phyloP scores from a whole-genome alignment of 495 filamentous ascomycete species.

The Glarea lozoyensis region DNA sequence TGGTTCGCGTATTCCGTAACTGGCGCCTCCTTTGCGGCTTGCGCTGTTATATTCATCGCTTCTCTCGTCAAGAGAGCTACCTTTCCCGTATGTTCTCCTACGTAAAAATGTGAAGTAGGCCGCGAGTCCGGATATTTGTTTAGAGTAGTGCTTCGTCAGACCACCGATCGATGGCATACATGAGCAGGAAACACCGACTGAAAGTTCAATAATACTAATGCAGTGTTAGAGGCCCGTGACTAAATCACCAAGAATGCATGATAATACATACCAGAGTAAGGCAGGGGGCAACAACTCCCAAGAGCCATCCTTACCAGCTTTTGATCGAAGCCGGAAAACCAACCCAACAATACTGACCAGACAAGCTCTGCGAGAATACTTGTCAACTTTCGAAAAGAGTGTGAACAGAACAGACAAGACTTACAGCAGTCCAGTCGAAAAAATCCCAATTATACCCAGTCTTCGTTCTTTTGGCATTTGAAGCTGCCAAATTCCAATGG shows the following conservation, averaged over 20 bases:
- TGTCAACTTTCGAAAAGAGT: not conserved
- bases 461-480: not conserved
- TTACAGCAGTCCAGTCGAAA: not conserved
- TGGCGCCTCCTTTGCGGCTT: not conserved
- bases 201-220: constrained; percentile 1
- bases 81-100: not conserved
- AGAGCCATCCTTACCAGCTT: not conserved
- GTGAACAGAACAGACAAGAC: not conserved
- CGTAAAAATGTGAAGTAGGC: not conserved
- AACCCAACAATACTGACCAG: not conserved
- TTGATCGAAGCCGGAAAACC: not conserved
- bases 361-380: not conserved
- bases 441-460: not conserved
- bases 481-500: not conserved
- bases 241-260: not conserved
- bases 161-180: not conserved
- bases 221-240: not conserved
- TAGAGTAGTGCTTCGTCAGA: not conserved
- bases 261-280: not conserved
- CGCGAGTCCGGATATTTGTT: not conserved
- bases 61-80: not conserved
- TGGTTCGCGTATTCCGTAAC: not conserved
- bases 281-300: not conserved
- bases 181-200: not conserved
- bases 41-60: not conserved